These are phyloP conservation scores for Aspergillus niger DNA, from an alignment of 2,329 filamentous ascomycete species.

Conservation along the genomic window DNA sequence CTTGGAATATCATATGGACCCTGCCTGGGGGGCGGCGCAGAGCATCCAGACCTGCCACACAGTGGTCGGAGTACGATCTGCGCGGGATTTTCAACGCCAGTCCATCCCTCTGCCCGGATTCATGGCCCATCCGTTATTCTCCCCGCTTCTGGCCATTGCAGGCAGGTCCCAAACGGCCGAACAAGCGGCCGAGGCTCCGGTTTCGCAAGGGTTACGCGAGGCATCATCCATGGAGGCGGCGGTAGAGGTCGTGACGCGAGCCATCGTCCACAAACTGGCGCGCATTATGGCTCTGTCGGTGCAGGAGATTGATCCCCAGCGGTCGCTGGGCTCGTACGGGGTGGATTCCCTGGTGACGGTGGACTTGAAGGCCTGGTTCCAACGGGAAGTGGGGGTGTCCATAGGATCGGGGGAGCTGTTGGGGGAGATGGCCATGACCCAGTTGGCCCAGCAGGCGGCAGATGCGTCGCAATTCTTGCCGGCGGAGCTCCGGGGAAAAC, in stretches of 20 bases:
- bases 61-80: background rate
- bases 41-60: background rate
- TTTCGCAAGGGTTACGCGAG: background rate
- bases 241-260: background rate
- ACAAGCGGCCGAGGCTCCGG: background rate
- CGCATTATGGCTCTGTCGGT: background rate
- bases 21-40: background rate
- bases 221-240: background rate
- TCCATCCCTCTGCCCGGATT: background rate
- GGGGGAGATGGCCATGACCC: background rate
- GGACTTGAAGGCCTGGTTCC: conserved; percentile 35
- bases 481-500: background rate
- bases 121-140: background rate
- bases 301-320: background rate
- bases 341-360: conserved; percentile 34
- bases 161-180: background rate
- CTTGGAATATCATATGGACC: background rate
- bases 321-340: conserved; percentile 20
- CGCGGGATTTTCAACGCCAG: background rate
- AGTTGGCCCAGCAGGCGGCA: background rate
- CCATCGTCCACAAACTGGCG: background rate
- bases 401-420: background rate
- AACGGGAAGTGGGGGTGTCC: conserved; percentile 18
- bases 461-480: background rate
- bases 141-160: background rate